These are phyloP conservation scores for Kernera saxatilis DNA, from an alignment of 345 rosid species.

Conservation along the genomic window DNA sequence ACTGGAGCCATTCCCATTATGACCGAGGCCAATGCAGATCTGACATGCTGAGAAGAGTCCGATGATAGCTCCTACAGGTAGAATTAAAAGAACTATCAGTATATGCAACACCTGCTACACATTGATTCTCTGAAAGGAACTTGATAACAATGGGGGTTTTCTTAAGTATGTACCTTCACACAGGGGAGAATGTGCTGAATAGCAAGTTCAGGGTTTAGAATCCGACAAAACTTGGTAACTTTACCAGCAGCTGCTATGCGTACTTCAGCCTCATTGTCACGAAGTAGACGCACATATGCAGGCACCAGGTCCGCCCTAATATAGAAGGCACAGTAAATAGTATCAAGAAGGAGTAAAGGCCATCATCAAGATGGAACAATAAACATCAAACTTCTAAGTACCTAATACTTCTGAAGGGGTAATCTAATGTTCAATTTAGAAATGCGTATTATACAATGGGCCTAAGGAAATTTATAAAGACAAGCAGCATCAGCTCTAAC, in stretches of 20 bases:
- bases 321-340: background rate
- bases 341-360: background rate
- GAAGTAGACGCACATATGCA: conserved; percentile 88
- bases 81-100: background rate
- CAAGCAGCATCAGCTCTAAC: background rate
- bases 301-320: conserved; percentile 80
- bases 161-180: conserved; percentile 57
- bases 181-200: conserved; percentile 88
- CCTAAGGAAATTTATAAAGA: background rate
- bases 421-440: background rate
- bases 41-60: conserved; percentile 97
- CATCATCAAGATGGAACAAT: background rate
- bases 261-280: conserved; percentile 99
- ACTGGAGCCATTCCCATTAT: conserved; percentile 99
- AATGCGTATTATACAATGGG: background rate
- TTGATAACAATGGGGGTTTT: background rate
- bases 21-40: conserved; percentile 96
- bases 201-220: conserved; percentile 83
- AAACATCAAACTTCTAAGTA: background rate
- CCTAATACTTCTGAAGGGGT: background rate
- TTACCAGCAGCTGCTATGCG: conserved; percentile 98
- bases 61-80: conserved; percentile 73
- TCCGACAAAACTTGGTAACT: conserved; percentile 92
- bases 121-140: background rate
- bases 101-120: background rate